Percentiles rank a stretch among this genome's conserved stretches.
Evolutionary conservation across 306 rosid genomes (phyloP).

Genomic region (Trichosanthes truncata): DNA sequence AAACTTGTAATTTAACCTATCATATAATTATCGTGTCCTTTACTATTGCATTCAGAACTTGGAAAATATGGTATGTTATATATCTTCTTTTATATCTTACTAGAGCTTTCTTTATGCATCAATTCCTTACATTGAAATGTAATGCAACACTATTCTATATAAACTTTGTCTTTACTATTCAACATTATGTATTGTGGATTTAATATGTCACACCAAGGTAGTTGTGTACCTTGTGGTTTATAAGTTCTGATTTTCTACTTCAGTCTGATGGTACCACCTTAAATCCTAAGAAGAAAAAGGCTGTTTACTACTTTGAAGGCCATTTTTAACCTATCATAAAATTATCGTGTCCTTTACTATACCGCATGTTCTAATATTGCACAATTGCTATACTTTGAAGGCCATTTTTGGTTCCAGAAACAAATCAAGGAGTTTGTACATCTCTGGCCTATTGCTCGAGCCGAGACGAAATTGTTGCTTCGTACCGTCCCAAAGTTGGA

Average conservation of each 20-base stretch:
- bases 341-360: background rate
- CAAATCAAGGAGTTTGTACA: conserved; percentile 76
- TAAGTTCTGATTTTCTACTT: background rate
- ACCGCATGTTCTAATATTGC: conserved; percentile 14
- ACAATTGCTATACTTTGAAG: conserved; percentile 25
- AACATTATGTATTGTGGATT: background rate
- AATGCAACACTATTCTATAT: background rate
- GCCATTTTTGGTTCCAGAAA: conserved; percentile 62
- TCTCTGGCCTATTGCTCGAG: conserved; percentile 71
- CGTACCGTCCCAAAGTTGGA: conserved; percentile 78
- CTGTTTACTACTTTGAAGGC: background rate
- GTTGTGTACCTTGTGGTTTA: background rate
- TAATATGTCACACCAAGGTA: background rate
- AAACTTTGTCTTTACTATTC: background rate
- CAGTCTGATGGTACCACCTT: background rate
- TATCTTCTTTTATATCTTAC: background rate
- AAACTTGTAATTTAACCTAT: background rate
- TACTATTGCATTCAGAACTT: background rate
- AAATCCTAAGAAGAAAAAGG: background rate
- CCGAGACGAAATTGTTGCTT: conserved; percentile 57
- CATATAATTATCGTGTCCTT: background rate
- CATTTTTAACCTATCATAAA: too few species aligned
- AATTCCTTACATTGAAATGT: background rate
- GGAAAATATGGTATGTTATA: background rate
- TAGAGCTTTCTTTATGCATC: background rate